Percentiles rank a stretch among this genome's conserved stretches.
Conservation (phyloP, 805 yeast genomes). For the Lachancea sp. region DNA sequence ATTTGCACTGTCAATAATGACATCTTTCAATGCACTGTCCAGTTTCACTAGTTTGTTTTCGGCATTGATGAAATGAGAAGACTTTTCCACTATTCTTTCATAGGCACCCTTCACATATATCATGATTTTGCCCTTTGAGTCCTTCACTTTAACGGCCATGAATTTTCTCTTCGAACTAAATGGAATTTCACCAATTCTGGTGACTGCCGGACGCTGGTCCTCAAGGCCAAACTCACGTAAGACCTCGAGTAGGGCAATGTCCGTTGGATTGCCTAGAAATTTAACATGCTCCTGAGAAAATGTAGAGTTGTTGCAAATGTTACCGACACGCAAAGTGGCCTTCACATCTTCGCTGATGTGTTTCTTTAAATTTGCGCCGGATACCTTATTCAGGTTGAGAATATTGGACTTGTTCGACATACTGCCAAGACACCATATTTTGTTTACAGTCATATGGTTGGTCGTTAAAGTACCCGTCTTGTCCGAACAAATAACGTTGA, state of each 20-base stretch:
- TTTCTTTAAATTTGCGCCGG: conserved; percentile 35
- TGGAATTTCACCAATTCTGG: conserved; percentile 68
- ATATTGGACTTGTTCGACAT: conserved; percentile 37
- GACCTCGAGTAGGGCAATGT: conserved; percentile 79
- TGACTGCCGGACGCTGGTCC: conserved; percentile 54
- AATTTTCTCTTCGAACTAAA: conserved; percentile 79
- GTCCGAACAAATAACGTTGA: conserved; percentile 87
- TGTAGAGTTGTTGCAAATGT: conserved; percentile 68
- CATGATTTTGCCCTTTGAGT: conserved; percentile 47
- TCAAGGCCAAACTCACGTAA: conserved; percentile 62
- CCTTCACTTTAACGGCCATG: conserved; percentile 74
- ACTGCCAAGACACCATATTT: conserved; percentile 67
- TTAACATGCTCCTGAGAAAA: conserved; percentile 62
- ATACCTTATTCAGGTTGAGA: conserved; percentile 42
- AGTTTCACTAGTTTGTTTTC: conserved; percentile 57
- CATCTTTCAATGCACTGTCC: conserved; percentile 41
- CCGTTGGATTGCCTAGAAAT: conserved; percentile 89
- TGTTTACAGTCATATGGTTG: conserved; percentile 85
- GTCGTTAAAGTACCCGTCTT: conserved; percentile 88
- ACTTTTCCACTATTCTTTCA: conserved; percentile 60
- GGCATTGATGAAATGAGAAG: conserved; percentile 51
- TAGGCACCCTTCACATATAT: conserved; percentile 86
- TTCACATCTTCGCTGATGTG: conserved; percentile 49
- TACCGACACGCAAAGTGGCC: conserved; percentile 56
- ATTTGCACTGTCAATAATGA: conserved; percentile 53